These are phyloP conservation scores for Scedosporium dehoogii DNA, from an alignment of 2,329 filamentous ascomycete genomes.

Conservation along the genomic window DNA sequence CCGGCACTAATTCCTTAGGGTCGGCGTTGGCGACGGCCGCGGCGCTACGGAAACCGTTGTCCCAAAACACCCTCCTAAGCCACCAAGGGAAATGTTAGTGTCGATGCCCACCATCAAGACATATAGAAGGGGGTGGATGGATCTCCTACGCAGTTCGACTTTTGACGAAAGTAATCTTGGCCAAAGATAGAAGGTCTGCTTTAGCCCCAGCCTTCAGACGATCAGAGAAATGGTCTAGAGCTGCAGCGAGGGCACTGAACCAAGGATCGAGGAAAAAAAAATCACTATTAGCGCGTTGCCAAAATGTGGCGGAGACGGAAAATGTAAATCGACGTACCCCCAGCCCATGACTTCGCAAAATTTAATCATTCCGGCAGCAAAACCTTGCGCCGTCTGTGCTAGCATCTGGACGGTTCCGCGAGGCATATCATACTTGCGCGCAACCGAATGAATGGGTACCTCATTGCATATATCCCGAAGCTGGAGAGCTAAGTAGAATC, in stretches of 20 bases:
- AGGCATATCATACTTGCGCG: slow-evolving; percentile 59
- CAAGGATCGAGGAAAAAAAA: background rate
- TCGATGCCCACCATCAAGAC: too few relatives aligned
- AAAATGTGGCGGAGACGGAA: background rate
- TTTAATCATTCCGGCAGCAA: slow-evolving; percentile 69
- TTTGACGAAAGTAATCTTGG: slow-evolving; percentile 66
- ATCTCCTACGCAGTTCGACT: slow-evolving; percentile 55
- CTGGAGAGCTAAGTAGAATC: slow-evolving; percentile 67
- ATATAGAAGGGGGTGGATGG: background rate
- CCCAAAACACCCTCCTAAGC: slow-evolving; percentile 54
- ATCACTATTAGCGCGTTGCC: background rate
- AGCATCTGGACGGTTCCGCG: slow-evolving; percentile 63
- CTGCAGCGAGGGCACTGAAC: slow-evolving; percentile 54
- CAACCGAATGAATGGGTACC: slow-evolving; percentile 58
- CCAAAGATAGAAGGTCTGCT: slow-evolving; percentile 59
- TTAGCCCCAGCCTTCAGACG: slow-evolving; percentile 62
- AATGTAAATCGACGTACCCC: slow-evolving; percentile 33
- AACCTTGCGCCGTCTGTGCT: slow-evolving; percentile 66
- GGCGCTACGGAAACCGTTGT: slow-evolving; percentile 63
- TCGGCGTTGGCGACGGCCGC: slow-evolving; percentile 60
- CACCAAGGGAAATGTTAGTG: background rate
- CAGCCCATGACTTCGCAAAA: slow-evolving; percentile 71
- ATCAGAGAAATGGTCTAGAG: slow-evolving; percentile 67
- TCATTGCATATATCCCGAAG: slow-evolving; percentile 74
- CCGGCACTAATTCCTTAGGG: slow-evolving; percentile 55